A percentile compares a stretch with the other conserved stretches of the same genome.
Evolutionary conservation across 129 eudicot species (phyloP).

Genomic region (Lactuca sativa): DNA sequence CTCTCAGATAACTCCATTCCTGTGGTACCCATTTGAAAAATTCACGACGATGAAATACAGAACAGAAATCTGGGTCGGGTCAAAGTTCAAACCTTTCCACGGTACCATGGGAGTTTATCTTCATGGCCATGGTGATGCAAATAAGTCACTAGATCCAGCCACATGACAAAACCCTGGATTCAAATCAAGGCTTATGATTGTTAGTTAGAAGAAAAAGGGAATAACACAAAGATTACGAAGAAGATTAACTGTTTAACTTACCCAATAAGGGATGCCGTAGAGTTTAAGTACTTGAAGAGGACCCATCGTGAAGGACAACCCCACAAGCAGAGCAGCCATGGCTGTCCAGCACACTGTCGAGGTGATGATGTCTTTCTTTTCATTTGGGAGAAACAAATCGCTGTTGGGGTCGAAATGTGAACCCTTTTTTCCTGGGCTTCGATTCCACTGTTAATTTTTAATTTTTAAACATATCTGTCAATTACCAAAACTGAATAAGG

Average conservation of each 20-base stretch:
- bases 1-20: constrained; percentile 99
- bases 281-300: constrained; percentile 81
- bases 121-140: constrained; percentile 96
- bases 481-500: neutral
- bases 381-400: constrained; percentile 73
- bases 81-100: constrained; percentile 67
- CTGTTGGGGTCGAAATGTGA: constrained; percentile 87
- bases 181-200: constrained; percentile 21
- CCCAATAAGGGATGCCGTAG: constrained; percentile 92
- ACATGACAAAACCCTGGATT: constrained; percentile 70
- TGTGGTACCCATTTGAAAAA: constrained; percentile 25
- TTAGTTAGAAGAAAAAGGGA: neutral
- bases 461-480: neutral
- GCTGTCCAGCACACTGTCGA: constrained; percentile 86
- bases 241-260: constrained; percentile 29
- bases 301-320: constrained; percentile 74
- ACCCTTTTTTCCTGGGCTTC: constrained; percentile 94
- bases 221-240: neutral
- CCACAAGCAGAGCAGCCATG: constrained; percentile 82
- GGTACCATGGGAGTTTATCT: constrained; percentile 95
- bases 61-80: constrained; percentile 11
- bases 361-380: constrained; percentile 74
- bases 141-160: constrained; percentile 91
- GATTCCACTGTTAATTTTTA: constrained; percentile 60
- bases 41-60: neutral